Base-by-base conservation (phyloP, 2,329 filamentous ascomycete genomes). In the Epichloe sp. region DNA sequence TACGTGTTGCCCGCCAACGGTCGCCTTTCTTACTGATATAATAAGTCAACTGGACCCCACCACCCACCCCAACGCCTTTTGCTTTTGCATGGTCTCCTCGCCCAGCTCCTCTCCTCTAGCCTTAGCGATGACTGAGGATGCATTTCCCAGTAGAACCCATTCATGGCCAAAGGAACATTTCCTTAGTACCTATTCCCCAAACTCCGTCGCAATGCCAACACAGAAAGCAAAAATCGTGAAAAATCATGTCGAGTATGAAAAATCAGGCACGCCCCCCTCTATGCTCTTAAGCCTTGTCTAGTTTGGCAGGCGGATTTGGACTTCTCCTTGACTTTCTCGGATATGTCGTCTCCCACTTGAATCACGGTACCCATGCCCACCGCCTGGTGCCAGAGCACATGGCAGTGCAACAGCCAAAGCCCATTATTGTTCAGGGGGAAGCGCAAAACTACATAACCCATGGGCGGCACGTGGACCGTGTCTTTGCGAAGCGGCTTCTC, bases 391-490 rank as follows among this genome's bases (percentile, higher is more conserved):
- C 65, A 68, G 5, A 68, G 52, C 1, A 67, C 60, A 57, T 68
- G 65, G 38, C 66, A 69, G 52, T 69, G 67, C 44, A 69, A 60
- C 42, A 67, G 57, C 68, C 66, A 69, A 11, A 69, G 48, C 2
- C 67, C 67, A 7, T 60, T 56, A 50, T 68, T 69, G 49, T 69
- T 61, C 4, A 66, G 57, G 12, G 56, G 56, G 40, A 70, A 63
- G 4, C 66, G 57, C 12, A 69, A 45, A 1, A 69, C 59, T 2
- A 64, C 63, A 52, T 69, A 67, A 19, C 66, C 67, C 48, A 59
- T 55, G 6, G 62, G 44, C 12, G 64, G 65, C 14, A 71, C 58
- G 45, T 63, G 59, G 5, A 55, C 47, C 2, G 56, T 57, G 38
- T 70, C 67, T 50, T 63, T 65, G n/a, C 58, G 57, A 21, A 60